phyloP scores from a whole-genome alignment of 2,329 filamentous ascomycete species.

The Apiospora pterosperma region DNA sequence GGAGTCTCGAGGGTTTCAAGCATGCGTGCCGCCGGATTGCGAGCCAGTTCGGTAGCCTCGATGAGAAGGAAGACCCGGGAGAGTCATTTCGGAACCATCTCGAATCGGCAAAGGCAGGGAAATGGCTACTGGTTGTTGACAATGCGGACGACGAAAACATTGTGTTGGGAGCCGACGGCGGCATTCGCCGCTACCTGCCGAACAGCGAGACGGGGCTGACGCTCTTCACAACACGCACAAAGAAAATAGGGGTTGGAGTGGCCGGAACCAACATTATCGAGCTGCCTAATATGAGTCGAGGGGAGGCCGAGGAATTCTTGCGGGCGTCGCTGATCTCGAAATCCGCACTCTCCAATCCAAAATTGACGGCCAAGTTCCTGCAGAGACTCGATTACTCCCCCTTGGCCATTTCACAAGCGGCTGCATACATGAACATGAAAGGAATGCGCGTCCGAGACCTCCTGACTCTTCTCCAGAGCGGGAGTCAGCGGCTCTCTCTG shows the following conservation, averaged over 20 bases:
- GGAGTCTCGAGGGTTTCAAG: slow-evolving; percentile 25
- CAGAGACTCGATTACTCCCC: slow-evolving; percentile 34
- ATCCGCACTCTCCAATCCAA: slow-evolving; percentile 12
- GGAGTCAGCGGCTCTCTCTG: not conserved
- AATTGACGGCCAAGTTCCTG: slow-evolving; percentile 19
- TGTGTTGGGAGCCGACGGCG: not conserved
- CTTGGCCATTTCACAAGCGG: slow-evolving; percentile 38
- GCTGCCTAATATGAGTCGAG: slow-evolving; percentile 23
- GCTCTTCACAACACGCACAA: slow-evolving; percentile 34
- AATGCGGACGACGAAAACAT: slow-evolving; percentile 34
- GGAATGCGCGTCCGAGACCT: no score
- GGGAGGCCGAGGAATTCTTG: slow-evolving; percentile 23
- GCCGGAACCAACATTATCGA: slow-evolving; percentile 21
- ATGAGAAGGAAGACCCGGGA: slow-evolving; percentile 21
- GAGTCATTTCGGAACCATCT: slow-evolving; percentile 31
- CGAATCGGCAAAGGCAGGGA: slow-evolving; percentile 16
- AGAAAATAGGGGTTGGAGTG: slow-evolving; percentile 24
- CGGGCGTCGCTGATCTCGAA: slow-evolving; percentile 19
- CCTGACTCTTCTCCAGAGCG: not conserved
- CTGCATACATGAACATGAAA: slow-evolving; percentile 33
- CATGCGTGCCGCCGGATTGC: slow-evolving; percentile 32
- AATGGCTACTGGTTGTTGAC: slow-evolving; percentile 41
- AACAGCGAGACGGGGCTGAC: slow-evolving; percentile 22
- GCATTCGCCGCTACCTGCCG: not conserved
- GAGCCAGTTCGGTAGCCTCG: slow-evolving; percentile 20